A percentile compares a stretch with the other conserved stretches of the same genome.
phyloP scores from a whole-genome alignment of 2,329 filamentous ascomycete species.

The Raffaelea albimanens region DNA sequence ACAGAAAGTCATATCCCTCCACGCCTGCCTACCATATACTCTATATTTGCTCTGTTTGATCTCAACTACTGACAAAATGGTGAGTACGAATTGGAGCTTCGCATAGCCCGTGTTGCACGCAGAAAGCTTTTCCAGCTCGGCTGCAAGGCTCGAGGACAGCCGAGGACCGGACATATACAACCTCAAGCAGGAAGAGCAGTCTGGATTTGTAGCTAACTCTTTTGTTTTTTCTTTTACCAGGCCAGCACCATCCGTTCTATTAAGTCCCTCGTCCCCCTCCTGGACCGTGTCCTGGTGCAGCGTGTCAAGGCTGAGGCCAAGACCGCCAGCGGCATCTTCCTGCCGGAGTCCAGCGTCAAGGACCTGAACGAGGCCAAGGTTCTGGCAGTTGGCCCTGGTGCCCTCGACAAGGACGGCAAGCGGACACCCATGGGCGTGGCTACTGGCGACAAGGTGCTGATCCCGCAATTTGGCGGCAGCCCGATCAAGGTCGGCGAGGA shows the following conservation, averaged over 20 bases:
- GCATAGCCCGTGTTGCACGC: too few relatives aligned
- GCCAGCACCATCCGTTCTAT: constrained; percentile 81
- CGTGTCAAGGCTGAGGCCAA: constrained; percentile 95
- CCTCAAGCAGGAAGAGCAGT: background rate
- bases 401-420: constrained; percentile 80
- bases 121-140: background rate
- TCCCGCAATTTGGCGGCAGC: constrained; percentile 89
- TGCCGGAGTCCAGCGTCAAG: constrained; percentile 93
- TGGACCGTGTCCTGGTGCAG: constrained; percentile 97
- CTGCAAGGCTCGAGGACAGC: background rate
- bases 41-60: background rate
- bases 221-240: constrained; percentile 23
- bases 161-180: background rate
- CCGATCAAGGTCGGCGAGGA: constrained; percentile 97
- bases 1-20: background rate
- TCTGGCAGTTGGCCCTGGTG: constrained; percentile 86
- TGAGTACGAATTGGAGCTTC: constrained; percentile 8
- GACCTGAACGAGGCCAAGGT: constrained; percentile 98
- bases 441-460: constrained; percentile 85
- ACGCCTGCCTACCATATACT: background rate
- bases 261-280: constrained; percentile 86
- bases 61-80: constrained; percentile 14
- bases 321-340: constrained; percentile 94
- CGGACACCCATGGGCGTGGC: constrained; percentile 73
- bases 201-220: background rate